A percentile compares a stretch with the other conserved stretches of the same genome.
Conservation (phyloP, 805 yeast genomes). For the Candida sanyiensis region DNA sequence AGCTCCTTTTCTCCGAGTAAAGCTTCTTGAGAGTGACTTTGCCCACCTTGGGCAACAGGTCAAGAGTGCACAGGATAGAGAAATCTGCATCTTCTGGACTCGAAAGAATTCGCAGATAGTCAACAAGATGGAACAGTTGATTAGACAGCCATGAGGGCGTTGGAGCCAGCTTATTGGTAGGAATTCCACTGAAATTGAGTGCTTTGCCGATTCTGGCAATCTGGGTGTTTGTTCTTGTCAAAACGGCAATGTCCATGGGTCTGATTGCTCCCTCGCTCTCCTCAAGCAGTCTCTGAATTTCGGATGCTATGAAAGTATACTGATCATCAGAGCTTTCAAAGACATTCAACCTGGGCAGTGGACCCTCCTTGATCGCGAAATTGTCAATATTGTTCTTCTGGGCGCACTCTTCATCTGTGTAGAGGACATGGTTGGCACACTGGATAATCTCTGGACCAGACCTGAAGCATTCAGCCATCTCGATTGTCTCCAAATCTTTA, state of each 20-base stretch:
- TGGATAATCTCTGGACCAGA: conserved; percentile 52
- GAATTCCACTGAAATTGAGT: conserved; percentile 38
- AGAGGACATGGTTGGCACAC: conserved; percentile 30
- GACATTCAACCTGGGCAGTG: conserved; percentile 19
- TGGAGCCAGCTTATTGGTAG: conserved; percentile 37
- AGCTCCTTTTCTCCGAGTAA: conserved; percentile 10
- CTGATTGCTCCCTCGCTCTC: conserved; percentile 38
- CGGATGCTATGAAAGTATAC: conserved; percentile 37
- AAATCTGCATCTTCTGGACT: conserved; percentile 27
- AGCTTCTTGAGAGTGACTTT: conserved; percentile 21
- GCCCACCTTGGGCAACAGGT: conserved; percentile 21
- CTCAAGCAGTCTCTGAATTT: conserved; percentile 36
- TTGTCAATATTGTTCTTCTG: conserved; percentile 3
- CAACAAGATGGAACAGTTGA: conserved; percentile 38
- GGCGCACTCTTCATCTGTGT: conserved; percentile 4
- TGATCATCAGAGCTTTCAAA: conserved; percentile 33
- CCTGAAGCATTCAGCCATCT: conserved; percentile 51
- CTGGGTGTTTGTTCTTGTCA: conserved; percentile 48
- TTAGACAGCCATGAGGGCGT: conserved; percentile 47
- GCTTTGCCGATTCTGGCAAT: conserved; percentile 34
- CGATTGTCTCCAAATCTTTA: conserved; percentile 21
- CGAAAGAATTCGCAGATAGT: conserved; percentile 39
- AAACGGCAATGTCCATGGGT: conserved; percentile 46
- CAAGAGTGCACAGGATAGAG: conserved; percentile 25
- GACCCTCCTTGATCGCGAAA: conserved; percentile 1